Evolutionary conservation across 495 filamentous ascomycete species (phyloP), one percentile per base, ranked within the genome.

Genomic region (Aspergillus carlsbadensis): DNA sequence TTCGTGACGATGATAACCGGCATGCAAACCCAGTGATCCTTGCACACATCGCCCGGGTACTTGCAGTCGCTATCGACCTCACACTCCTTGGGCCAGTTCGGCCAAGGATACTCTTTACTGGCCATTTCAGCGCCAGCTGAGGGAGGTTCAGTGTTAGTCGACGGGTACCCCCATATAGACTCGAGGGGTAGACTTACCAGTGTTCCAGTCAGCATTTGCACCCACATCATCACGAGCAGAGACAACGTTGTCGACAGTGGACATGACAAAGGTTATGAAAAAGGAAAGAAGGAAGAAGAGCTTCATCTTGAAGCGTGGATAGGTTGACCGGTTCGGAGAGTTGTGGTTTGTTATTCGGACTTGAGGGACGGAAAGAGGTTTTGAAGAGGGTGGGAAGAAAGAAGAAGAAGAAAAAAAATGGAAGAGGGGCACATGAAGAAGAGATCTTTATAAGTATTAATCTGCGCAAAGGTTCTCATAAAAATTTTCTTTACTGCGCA

Each of bases 321-420:
- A 21, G 14, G 21, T 41, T 31, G 14, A 42, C 1, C 6, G 13
- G 48, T n/a, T 42, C 21, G 11, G 31, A 18, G 7, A 26, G 15
- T 15, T 21, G 15, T 6, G 31, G 11, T 34, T 31, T 18, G 39
- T 20, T 22, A 24, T 39, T n/a, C n/a, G 10, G 47, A 13, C 20
- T 2, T 11, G 20, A 40, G 36, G 20, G 8, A 11, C 1, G 20
- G 34, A 20, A 15, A 42, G 49, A 42, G 17, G 34, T 1, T 20
- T 24, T 7, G 41, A 43, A 14, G 41, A 46, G 17, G 49, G 6
- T 52, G 49, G 24, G 48, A 40, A 34, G 37, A 39, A 42, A 52
- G 13, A 33, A 20, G n/a, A 52, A n/a, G 13, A 5, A 17, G 3
- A 31, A 17, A 15, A 18, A 20, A 10, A 10, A 24, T 6, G 34